A percentile compares a stretch with the other conserved stretches of the same genome.
Conservation (phyloP, 2,329 filamentous ascomycete genomes). For the Scedosporium boydii region DNA sequence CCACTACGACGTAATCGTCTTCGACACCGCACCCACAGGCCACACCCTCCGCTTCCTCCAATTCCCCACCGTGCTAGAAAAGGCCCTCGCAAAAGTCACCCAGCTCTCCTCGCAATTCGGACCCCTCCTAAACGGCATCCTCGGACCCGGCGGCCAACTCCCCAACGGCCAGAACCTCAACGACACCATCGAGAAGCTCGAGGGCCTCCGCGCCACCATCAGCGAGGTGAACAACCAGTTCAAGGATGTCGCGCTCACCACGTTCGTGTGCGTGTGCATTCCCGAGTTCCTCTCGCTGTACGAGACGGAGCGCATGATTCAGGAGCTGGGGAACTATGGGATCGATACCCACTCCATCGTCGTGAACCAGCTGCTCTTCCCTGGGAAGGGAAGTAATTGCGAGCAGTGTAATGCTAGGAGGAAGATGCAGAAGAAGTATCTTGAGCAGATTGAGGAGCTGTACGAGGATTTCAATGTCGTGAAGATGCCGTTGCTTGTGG, state of each 20-base stretch:
- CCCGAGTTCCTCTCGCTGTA: constrained; percentile 94
- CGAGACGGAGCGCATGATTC: constrained; percentile 99
- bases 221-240: constrained; percentile 95
- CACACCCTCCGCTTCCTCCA: constrained; percentile 98
- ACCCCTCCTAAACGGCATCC: constrained; percentile 86
- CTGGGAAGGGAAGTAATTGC: constrained; percentile 72
- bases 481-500: constrained; percentile 91
- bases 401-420: constrained; percentile 90
- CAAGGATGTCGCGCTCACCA: constrained; percentile 91
- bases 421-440: constrained; percentile 99
- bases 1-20: constrained; percentile 97
- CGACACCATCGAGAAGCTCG: constrained; percentile 91
- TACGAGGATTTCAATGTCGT: constrained; percentile 97
- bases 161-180: constrained; percentile 89
- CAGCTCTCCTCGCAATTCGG: constrained; percentile 92
- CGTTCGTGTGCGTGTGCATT: constrained; percentile 97
- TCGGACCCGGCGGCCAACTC: constrained; percentile 64
- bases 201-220: constrained; percentile 86
- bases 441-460: constrained; percentile 96
- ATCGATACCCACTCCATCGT: constrained; percentile 98
- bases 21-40: constrained; percentile 95
- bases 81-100: constrained; percentile 93
- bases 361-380: constrained; percentile 95
- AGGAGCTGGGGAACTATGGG: constrained; percentile 84
- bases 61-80: constrained; percentile 96